Conservation (phyloP, 2,329 filamentous ascomycete species). For the Penicillium sp. region DNA sequence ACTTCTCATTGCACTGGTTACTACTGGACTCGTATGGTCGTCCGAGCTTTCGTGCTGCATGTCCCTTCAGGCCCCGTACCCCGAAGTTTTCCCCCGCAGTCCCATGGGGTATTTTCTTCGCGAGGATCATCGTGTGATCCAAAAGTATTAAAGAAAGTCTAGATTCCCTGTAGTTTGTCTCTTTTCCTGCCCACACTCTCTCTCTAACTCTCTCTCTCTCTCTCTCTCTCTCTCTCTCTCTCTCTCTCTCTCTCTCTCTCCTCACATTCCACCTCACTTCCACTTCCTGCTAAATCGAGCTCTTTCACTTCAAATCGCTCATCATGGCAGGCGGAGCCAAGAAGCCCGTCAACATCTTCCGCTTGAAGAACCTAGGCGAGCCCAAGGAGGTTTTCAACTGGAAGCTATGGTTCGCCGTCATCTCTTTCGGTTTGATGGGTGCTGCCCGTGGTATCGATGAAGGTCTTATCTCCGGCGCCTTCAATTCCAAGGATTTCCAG, state of each 20-base stretch:
- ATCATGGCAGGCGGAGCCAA: conserved; percentile 53
- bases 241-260: background rate
- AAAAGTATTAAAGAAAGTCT: conserved; percentile 16
- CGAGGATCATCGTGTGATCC: background rate
- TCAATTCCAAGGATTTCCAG: conserved; percentile 70
- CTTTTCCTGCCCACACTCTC: background rate
- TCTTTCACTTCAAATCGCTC: conserved; percentile 8
- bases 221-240: background rate
- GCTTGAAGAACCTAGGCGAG: conserved; percentile 66
- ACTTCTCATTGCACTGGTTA: background rate
- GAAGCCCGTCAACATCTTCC: conserved; percentile 61
- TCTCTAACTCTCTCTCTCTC: background rate
- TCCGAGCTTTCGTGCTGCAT: background rate
- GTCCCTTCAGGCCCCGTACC: conserved; percentile 4
- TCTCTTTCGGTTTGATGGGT: conserved; percentile 76
- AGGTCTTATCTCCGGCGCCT: conserved; percentile 75
- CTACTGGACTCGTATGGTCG: background rate
- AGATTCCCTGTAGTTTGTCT: background rate
- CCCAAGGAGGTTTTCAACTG: conserved; percentile 77
- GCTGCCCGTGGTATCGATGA: conserved; percentile 81
- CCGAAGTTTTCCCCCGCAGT: conserved; percentile 4
- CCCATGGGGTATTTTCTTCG: background rate
- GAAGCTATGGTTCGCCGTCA: conserved; percentile 76
- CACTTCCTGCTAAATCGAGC: background rate
- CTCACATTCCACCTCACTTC: background rate